phyloP scores from a whole-genome alignment of 768 basidiomycete genomes.

The Boletus reticuloceps region DNA sequence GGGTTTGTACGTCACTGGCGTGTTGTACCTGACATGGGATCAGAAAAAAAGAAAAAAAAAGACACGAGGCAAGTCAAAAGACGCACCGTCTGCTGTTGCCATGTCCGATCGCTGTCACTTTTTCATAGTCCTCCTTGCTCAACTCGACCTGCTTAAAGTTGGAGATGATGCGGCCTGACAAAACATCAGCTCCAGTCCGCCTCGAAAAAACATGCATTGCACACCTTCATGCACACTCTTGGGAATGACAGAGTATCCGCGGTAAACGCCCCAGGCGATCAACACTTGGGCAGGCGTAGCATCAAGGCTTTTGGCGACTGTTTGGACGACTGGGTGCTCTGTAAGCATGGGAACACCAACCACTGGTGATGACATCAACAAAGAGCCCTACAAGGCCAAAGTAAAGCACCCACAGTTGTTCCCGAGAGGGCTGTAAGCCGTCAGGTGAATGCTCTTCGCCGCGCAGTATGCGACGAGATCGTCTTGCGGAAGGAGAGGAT shows the following conservation, averaged over 20 bases:
- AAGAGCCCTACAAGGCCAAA: not conserved
- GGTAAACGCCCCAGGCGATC: conserved; percentile 73
- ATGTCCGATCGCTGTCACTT: conserved; percentile 38
- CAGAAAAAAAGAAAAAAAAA: not conserved
- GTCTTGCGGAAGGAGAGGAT: conserved; percentile 76
- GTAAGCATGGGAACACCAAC: conserved; percentile 63
- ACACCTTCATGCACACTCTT: conserved; percentile 69
- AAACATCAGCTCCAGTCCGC: not conserved
- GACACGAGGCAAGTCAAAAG: not conserved
- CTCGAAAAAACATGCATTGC: not conserved
- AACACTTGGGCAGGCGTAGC: conserved; percentile 80
- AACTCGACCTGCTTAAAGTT: conserved; percentile 79
- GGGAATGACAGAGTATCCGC: conserved; percentile 82
- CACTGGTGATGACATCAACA: conserved; percentile 35
- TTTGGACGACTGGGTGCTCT: conserved; percentile 58
- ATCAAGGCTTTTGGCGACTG: conserved; percentile 59
- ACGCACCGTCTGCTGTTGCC: conserved; percentile 36
- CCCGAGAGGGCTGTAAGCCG: conserved; percentile 74
- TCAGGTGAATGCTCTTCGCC: conserved; percentile 66
- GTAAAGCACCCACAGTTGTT: conserved; percentile 58
- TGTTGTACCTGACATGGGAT: conserved; percentile 43
- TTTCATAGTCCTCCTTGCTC: conserved; percentile 63
- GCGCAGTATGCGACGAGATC: conserved; percentile 71
- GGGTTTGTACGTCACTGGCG: conserved; percentile 56
- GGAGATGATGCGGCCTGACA: conserved; percentile 57